A percentile compares a stretch with the other conserved stretches of the same genome.
Evolutionary conservation across 2,329 filamentous ascomycete genomes (phyloP).

Genomic region (Seiridium unicorne): DNA sequence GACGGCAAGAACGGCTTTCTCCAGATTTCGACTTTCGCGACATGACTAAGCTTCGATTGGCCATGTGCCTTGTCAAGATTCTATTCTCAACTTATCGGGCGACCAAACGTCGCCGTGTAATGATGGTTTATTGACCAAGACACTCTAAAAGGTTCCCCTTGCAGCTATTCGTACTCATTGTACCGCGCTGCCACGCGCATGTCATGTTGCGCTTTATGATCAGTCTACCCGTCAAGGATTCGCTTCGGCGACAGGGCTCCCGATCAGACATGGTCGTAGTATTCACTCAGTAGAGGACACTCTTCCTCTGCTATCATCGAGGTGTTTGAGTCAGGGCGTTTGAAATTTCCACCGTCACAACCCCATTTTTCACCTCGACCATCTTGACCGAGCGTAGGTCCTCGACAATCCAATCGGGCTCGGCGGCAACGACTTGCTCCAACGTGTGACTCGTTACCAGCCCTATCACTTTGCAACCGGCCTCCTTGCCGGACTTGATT

Average conservation of each 20-base stretch:
- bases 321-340: slow-evolving; percentile 46
- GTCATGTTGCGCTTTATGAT: no score
- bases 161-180: no score
- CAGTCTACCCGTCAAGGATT: no score
- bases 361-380: slow-evolving; percentile 53
- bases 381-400: slow-evolving; percentile 75
- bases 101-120: background rate
- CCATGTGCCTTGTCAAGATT: background rate
- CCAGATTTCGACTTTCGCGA: background rate
- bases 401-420: slow-evolving; percentile 84
- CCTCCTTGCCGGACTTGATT: slow-evolving; percentile 78
- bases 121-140: background rate
- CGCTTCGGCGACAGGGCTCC: no score
- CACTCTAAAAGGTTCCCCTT: background rate
- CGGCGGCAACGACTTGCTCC: slow-evolving; percentile 68
- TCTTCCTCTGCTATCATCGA: background rate
- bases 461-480: slow-evolving; percentile 82
- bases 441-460: slow-evolving; percentile 79
- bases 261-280: background rate
- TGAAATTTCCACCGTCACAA: slow-evolving; percentile 65
- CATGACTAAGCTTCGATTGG: background rate
- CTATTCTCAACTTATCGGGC: background rate
- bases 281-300: background rate
- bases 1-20: background rate
- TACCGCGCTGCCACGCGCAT: no score